A percentile compares a stretch with the other conserved stretches of the same genome.
phyloP scores from a whole-genome alignment of 2,329 filamentous ascomycete species.

The Colletotrichum salicis region DNA sequence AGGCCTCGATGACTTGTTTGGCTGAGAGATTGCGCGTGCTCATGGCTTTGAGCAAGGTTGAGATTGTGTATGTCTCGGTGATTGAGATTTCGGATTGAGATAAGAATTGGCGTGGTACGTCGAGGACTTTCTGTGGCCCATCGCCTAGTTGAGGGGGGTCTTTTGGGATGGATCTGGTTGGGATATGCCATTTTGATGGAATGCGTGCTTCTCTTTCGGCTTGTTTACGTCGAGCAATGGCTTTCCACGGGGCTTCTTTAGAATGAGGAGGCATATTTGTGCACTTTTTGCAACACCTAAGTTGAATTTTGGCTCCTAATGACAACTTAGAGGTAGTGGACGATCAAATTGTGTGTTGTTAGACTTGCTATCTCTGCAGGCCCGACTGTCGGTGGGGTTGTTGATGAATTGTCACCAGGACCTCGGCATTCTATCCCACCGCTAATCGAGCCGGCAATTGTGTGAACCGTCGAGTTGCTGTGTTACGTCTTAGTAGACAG shows the following conservation, averaged over 20 bases:
- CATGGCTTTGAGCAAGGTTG: constrained; percentile 8
- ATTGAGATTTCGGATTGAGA: constrained; percentile 15
- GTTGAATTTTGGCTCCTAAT: not conserved
- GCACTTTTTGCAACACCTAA: no score
- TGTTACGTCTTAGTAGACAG: not conserved
- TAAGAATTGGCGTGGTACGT: constrained; percentile 12
- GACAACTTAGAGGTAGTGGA: not conserved
- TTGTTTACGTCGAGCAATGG: constrained; percentile 23
- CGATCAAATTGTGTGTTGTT: not conserved
- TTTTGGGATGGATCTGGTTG: not conserved
- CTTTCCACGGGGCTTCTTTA: constrained; percentile 15
- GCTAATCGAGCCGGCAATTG: no score
- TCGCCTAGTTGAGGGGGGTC: constrained; percentile 10
- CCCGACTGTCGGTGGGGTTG: no score
- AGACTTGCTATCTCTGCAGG: not conserved
- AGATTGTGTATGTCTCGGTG: constrained; percentile 13
- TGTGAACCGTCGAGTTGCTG: not conserved
- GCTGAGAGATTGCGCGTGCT: not conserved
- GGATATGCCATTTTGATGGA: constrained; percentile 24
- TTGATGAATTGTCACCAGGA: not conserved
- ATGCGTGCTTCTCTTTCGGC: constrained; percentile 14
- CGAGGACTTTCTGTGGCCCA: constrained; percentile 22
- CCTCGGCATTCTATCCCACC: not conserved
- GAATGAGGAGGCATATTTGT: not conserved
- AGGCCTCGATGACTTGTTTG: constrained; percentile 10